phyloP scores from a whole-genome alignment of 2,329 filamentous ascomycete species.

The Apiospora rasikravindrae region DNA sequence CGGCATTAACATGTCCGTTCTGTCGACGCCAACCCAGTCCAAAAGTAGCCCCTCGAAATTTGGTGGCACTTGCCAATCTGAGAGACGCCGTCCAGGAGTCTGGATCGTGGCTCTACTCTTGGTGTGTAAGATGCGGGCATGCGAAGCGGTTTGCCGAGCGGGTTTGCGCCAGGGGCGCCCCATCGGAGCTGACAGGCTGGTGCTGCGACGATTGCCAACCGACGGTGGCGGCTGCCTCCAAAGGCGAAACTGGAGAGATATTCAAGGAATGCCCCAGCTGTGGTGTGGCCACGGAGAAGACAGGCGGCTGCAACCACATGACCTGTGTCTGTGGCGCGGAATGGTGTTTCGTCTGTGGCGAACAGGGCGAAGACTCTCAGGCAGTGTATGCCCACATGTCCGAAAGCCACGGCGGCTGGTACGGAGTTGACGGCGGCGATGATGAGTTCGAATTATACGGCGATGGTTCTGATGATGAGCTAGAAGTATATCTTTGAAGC shows the following conservation, averaged over 20 bases:
- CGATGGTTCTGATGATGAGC: too few species aligned
- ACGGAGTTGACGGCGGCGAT: neutral
- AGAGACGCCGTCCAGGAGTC: conserved; percentile 44
- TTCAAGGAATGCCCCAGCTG: conserved; percentile 45
- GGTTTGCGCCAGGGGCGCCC: conserved; percentile 48
- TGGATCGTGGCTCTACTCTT: conserved; percentile 26
- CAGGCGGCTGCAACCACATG: conserved; percentile 47
- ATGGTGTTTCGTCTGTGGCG: conserved; percentile 49
- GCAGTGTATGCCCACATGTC: conserved; percentile 27
- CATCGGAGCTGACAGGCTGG: conserved; percentile 45
- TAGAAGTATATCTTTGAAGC: too few species aligned
- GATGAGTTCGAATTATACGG: neutral
- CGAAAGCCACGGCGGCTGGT: neutral
- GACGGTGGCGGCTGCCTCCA: conserved; percentile 16
- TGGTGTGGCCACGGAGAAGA: conserved; percentile 42
- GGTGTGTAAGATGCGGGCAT: conserved; percentile 40
- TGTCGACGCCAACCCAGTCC: conserved; percentile 50
- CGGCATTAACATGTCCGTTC: conserved; percentile 56
- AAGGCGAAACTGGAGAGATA: neutral
- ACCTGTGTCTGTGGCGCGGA: conserved; percentile 41
- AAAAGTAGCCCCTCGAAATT: conserved; percentile 41
- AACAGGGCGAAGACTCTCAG: conserved; percentile 27
- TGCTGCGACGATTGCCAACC: conserved; percentile 46
- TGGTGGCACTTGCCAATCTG: conserved; percentile 46
- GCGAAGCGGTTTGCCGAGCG: conserved; percentile 49